Conservation (phyloP, 345 rosid genomes). For the Turritis glabra region DNA sequence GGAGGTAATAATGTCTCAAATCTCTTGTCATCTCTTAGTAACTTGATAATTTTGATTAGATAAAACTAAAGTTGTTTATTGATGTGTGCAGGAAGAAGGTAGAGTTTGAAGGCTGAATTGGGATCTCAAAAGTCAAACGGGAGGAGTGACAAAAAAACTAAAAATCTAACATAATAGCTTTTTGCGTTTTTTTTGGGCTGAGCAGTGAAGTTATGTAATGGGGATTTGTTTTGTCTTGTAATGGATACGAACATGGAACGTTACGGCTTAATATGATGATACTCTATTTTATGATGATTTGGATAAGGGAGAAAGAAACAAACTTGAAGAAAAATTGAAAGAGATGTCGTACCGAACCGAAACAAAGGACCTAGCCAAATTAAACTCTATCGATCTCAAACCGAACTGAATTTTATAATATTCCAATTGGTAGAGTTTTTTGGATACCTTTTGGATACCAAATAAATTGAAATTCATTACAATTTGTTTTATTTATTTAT, state of each 20-base stretch:
- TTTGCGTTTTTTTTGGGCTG: not conserved
- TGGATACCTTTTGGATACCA: too few species aligned
- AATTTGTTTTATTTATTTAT: too few species aligned
- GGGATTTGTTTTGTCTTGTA: not conserved
- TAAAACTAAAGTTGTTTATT: slow-evolving; percentile 6
- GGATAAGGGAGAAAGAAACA: too few species aligned
- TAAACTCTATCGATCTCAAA: too few species aligned
- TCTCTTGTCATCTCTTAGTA: slow-evolving; percentile 1
- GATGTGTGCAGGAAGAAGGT: slow-evolving; percentile 27
- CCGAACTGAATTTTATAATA: too few species aligned
- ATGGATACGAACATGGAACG: not conserved
- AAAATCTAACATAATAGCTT: not conserved
- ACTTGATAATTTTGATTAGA: not conserved
- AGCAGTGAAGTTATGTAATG: slow-evolving; percentile 5
- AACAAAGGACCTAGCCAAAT: too few species aligned
- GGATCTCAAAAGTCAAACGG: not conserved
- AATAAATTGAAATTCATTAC: too few species aligned
- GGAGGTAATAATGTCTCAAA: slow-evolving; percentile 23
- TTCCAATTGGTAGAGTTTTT: too few species aligned
- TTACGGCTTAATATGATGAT: too few species aligned
- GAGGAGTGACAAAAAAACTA: not conserved
- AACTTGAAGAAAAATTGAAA: too few species aligned
- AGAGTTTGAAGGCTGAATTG: slow-evolving; percentile 13
- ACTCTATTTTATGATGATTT: too few species aligned
- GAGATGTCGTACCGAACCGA: too few species aligned